Percentiles rank a stretch among this genome's conserved stretches.
phyloP scores from a whole-genome alignment of 345 rosid genomes.

The Citrus unshiu region DNA sequence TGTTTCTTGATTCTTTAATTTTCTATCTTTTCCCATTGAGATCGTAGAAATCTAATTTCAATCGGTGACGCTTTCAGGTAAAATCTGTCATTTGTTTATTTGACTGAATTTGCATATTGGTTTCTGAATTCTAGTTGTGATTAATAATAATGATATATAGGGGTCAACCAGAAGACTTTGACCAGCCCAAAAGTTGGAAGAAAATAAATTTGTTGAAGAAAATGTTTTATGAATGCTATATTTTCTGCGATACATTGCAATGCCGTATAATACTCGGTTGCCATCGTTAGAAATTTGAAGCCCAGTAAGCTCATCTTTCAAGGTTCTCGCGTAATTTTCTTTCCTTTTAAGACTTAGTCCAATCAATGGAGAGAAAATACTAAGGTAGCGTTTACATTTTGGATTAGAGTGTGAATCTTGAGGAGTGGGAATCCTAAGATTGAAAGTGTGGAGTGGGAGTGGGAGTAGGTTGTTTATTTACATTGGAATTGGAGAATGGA shows the following conservation, averaged over 20 bases:
- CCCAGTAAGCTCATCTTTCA: not conserved
- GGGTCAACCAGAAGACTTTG: not conserved
- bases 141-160: too few species aligned
- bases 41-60: not conserved
- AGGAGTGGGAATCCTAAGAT: too few species aligned
- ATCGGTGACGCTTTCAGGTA: not conserved
- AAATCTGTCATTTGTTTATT: too few species aligned
- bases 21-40: not conserved
- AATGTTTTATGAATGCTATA: not conserved
- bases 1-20: not conserved
- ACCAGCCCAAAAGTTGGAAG: not conserved
- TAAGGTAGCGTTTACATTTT: too few species aligned
- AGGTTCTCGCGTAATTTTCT: not conserved
- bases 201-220: not conserved
- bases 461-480: too few species aligned
- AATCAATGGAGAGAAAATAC: too few species aligned
- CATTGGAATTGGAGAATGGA: too few species aligned
- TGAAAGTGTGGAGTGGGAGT: too few species aligned
- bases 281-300: not conserved
- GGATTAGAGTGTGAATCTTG: too few species aligned
- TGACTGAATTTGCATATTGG: not conserved
- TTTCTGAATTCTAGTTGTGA: not conserved
- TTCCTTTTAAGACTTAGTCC: not conserved
- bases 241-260: not conserved
- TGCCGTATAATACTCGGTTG: not conserved